Percentiles rank a stretch among this genome's conserved stretches.
phyloP scores from a whole-genome alignment of 1,284 basidiomycete species.

The Kalmanozyma brasiliensis region DNA sequence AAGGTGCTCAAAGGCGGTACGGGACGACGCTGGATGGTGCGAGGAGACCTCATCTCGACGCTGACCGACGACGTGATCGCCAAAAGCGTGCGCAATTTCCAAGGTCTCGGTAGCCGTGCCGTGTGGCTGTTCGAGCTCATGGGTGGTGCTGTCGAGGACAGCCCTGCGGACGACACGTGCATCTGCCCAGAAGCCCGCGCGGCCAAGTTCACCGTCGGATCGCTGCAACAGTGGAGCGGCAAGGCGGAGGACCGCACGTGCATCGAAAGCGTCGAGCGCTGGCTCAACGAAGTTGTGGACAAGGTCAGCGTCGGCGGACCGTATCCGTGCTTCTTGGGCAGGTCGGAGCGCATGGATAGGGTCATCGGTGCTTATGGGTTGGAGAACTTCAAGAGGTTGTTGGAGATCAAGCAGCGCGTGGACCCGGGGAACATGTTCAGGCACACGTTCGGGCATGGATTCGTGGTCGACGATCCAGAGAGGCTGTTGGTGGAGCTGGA shows the following conservation, averaged over 20 bases:
- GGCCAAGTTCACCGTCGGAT: slow-evolving; percentile 84
- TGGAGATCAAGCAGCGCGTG: slow-evolving; percentile 50
- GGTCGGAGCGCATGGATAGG: slow-evolving; percentile 46
- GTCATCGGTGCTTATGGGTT: slow-evolving; percentile 52
- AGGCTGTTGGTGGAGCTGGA: slow-evolving; percentile 30
- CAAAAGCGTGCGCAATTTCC: slow-evolving; percentile 81
- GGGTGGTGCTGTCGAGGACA: slow-evolving; percentile 81
- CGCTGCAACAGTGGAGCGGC: slow-evolving; percentile 91
- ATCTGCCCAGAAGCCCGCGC: slow-evolving; percentile 80
- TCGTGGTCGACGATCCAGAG: slow-evolving; percentile 29
- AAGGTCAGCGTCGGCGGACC: slow-evolving; percentile 54
- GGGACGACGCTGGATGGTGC: slow-evolving; percentile 63
- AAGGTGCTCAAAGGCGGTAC: slow-evolving; percentile 85
- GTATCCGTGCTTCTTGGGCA: slow-evolving; percentile 56
- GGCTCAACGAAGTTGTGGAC: slow-evolving; percentile 48
- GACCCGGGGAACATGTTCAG: slow-evolving; percentile 54
- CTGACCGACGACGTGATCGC: slow-evolving; percentile 86
- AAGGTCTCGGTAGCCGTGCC: slow-evolving; percentile 74
- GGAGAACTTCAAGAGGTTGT: slow-evolving; percentile 47
- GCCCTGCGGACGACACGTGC: slow-evolving; percentile 72
- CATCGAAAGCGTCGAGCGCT: slow-evolving; percentile 79
- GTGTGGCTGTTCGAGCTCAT: slow-evolving; percentile 73
- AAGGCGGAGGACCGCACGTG: slow-evolving; percentile 81
- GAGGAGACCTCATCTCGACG: slow-evolving; percentile 73
- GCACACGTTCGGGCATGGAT: slow-evolving; percentile 51